Conservation (phyloP, 2,329 filamentous ascomycete genomes). For the Scedosporium minutisporum region DNA sequence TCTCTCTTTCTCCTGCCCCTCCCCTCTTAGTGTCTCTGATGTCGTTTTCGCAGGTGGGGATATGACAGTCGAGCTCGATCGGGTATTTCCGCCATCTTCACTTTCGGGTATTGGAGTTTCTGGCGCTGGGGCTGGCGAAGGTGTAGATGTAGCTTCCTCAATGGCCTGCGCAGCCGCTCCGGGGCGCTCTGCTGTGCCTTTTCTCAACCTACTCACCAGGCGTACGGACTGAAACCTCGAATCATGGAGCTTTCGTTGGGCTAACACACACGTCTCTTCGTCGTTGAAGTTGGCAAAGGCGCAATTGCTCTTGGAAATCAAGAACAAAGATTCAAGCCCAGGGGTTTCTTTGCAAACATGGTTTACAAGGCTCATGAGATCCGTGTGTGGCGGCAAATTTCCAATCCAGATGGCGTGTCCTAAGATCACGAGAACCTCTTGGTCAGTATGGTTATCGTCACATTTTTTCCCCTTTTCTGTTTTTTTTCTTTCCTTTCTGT, state of each 20-base stretch:
- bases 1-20: constrained; percentile 27
- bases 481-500: constrained; percentile 8
- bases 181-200: constrained; percentile 33
- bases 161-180: constrained; percentile 43
- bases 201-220: constrained; percentile 73
- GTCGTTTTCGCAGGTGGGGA: background rate
- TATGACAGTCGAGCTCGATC: background rate
- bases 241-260: constrained; percentile 80
- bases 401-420: constrained; percentile 95
- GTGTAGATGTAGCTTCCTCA: constrained; percentile 33
- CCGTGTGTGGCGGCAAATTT: constrained; percentile 77
- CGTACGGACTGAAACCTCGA: constrained; percentile 79
- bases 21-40: background rate
- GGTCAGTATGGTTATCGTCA: too few species aligned
- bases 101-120: constrained; percentile 7
- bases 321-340: constrained; percentile 77
- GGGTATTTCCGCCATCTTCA: background rate
- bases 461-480: constrained; percentile 12
- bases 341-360: constrained; percentile 76
- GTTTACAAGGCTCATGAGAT: constrained; percentile 75
- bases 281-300: constrained; percentile 93
- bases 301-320: constrained; percentile 96
- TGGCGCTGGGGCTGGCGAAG: constrained; percentile 8
- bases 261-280: constrained; percentile 62
- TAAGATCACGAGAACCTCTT: constrained; percentile 9